phyloP scores from a whole-genome alignment of 768 basidiomycete genomes.

The Xerocomus potaroensis region DNA sequence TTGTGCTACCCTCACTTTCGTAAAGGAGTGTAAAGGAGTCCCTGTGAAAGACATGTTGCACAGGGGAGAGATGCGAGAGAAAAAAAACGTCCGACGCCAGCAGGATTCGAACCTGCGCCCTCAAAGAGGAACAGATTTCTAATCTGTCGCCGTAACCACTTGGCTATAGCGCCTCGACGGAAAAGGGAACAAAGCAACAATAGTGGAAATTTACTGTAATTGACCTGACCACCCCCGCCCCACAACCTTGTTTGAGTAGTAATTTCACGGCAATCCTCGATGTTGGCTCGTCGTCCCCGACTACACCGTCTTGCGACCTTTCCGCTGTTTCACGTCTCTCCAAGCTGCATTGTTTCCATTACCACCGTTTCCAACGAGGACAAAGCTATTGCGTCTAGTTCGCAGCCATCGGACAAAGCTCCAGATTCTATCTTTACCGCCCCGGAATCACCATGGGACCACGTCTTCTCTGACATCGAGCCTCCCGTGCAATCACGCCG shows the following conservation, averaged over 20 bases:
- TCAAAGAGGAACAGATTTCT: constrained; percentile 31
- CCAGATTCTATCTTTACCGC: constrained; percentile 34
- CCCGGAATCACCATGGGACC: constrained; percentile 45
- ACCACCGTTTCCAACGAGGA: neutral
- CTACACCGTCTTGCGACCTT: neutral
- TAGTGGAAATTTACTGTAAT: no score
- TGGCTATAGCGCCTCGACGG: constrained; percentile 64
- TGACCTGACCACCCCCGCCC: no score
- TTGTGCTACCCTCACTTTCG: no score
- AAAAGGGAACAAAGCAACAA: no score
- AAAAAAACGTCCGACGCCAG: constrained; percentile 32
- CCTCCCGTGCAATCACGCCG: constrained; percentile 18
- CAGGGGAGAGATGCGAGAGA: neutral
- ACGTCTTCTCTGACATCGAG: constrained; percentile 48
- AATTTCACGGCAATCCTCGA: constrained; percentile 23
- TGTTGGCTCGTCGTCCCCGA: constrained; percentile 19
- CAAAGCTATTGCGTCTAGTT: neutral
- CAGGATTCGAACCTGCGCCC: constrained; percentile 45
- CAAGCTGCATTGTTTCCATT: neutral
- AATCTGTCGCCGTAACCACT: constrained; percentile 80
- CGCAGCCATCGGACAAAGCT: neutral
- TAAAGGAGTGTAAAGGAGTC: no score
- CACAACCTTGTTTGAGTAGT: constrained; percentile 9
- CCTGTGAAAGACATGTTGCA: no score
- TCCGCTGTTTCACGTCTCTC: neutral